A percentile compares a stretch with the other conserved stretches of the same genome.
These are phyloP conservation scores for Monsonia emarginata DNA, from an alignment of 441 rosid species.

Conservation along the genomic window DNA sequence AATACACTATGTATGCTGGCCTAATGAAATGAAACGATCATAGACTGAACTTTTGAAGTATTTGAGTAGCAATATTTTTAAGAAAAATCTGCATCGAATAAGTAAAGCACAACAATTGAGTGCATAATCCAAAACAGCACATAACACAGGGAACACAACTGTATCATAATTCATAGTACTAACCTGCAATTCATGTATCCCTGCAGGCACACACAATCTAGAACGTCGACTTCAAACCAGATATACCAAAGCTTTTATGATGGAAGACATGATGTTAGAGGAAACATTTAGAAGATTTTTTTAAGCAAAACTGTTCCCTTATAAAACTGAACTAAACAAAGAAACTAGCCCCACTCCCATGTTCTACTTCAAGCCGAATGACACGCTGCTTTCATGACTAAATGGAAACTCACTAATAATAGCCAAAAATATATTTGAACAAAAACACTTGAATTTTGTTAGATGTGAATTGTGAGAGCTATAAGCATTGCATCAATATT, in stretches of 20 bases:
- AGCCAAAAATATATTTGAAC: too few relatives aligned
- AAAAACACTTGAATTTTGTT: background rate
- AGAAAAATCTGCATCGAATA: background rate
- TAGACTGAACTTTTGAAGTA: background rate
- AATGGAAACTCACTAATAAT: too few relatives aligned
- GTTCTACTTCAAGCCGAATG: background rate
- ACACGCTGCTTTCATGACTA: background rate
- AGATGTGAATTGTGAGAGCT: background rate
- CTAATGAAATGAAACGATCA: background rate
- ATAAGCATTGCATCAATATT: background rate
- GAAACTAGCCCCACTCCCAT: background rate
- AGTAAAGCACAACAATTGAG: background rate
- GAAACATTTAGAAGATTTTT: background rate
- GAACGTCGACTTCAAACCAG: too few relatives aligned
- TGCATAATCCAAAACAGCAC: background rate
- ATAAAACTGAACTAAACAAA: background rate
- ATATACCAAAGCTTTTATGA: too few relatives aligned
- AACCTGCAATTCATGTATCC: background rate
- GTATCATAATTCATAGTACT: background rate
- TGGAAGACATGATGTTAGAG: background rate
- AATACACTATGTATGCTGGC: background rate
- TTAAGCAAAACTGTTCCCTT: background rate
- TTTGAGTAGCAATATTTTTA: background rate
- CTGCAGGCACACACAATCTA: background rate
- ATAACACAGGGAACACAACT: background rate